Percentiles rank a stretch among this genome's conserved stretches.
Conservation (phyloP, 2,329 filamentous ascomycete genomes). For the Fusarium drepaniforme region DNA sequence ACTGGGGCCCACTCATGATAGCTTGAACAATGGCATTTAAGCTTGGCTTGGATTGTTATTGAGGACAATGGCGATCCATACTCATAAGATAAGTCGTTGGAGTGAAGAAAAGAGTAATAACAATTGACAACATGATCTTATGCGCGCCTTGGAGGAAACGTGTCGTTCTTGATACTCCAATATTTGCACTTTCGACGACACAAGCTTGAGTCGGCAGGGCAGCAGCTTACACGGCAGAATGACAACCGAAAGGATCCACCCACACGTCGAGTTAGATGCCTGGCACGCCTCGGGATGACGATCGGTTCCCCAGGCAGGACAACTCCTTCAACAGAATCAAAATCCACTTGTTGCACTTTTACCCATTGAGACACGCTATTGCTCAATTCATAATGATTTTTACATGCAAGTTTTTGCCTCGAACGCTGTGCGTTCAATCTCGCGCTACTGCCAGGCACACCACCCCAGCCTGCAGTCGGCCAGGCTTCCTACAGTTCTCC, state of each 20-base stretch:
- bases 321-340: neutral
- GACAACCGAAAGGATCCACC: neutral
- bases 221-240: slow-evolving; percentile 1
- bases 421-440: neutral
- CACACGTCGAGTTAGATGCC: neutral
- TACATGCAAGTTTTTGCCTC: neutral
- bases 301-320: neutral
- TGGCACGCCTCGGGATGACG: neutral
- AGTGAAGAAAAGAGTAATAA: neutral
- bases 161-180: neutral
- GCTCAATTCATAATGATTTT: neutral
- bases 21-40: slow-evolving; percentile 39
- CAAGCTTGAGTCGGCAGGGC: neutral
- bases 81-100: neutral
- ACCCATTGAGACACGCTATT: neutral
- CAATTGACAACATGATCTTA: neutral
- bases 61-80: neutral
- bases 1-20: slow-evolving; percentile 41
- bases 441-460: neutral
- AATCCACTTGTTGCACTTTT: neutral
- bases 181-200: neutral
- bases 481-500: neutral
- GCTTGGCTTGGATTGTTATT: neutral
- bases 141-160: neutral
- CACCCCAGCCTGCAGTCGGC: neutral